Percentiles rank a stretch among this genome's conserved stretches.
These are phyloP conservation scores for Cryptococcus sp. DNA, from an alignment of 1,284 basidiomycete species.

Conservation along the genomic window DNA sequence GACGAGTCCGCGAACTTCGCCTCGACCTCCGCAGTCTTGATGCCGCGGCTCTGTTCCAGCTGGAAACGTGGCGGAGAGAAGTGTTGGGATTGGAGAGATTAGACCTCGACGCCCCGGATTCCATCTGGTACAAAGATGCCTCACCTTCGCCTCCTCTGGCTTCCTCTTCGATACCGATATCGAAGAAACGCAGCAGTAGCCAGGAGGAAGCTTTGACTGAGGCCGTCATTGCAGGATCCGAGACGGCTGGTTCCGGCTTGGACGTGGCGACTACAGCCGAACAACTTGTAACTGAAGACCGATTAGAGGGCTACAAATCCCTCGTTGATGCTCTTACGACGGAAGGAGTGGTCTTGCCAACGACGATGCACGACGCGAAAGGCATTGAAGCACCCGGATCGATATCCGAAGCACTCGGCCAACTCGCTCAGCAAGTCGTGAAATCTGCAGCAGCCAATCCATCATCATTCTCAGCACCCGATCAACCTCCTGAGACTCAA, in stretches of 20 bases:
- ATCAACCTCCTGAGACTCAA: background rate
- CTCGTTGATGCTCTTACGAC: background rate
- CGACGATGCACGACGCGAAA: background rate
- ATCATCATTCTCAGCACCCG: background rate
- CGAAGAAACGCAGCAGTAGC: background rate
- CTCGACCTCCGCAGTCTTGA: conserved; percentile 44
- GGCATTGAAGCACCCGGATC: background rate
- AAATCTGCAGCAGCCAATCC: no score
- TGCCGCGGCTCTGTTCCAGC: conserved; percentile 38
- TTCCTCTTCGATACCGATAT: conserved; percentile 5
- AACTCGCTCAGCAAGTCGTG: background rate
- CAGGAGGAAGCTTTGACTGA: background rate
- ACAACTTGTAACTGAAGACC: background rate
- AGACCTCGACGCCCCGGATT: conserved; percentile 17
- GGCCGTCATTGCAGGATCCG: background rate
- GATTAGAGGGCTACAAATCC: background rate
- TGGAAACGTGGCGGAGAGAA: conserved; percentile 45
- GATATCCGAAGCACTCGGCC: background rate
- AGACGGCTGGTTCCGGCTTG: no score
- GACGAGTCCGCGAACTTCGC: conserved; percentile 40
- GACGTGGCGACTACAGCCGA: background rate
- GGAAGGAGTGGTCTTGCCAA: background rate
- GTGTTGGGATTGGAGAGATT: conserved; percentile 26
- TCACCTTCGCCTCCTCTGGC: conserved; percentile 17
- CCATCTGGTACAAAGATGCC: conserved; percentile 29